Conservation (phyloP, 805 yeast genomes). For the Yarrowia divulgata region DNA sequence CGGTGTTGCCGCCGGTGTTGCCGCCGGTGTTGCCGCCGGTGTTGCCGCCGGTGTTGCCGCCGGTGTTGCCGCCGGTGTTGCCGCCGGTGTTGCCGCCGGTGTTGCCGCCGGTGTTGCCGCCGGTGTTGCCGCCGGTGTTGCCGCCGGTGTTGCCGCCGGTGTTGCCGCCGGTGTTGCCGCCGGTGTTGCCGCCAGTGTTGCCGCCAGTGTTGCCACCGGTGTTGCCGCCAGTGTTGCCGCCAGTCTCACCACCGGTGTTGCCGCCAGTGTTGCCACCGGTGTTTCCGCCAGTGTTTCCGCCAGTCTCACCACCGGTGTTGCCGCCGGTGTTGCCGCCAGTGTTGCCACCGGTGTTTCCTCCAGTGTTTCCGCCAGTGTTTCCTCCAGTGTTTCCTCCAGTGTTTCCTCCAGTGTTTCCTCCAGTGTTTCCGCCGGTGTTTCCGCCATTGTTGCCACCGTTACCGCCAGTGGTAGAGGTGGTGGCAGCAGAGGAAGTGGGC, state of each 20-base stretch:
- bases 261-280: not conserved
- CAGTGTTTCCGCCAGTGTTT: too few relatives aligned
- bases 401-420: not conserved
- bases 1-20: not conserved
- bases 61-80: conserved; percentile 1
- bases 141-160: not conserved
- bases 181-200: not conserved
- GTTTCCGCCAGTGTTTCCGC: not conserved
- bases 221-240: not conserved
- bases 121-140: not conserved
- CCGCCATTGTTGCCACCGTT: conserved; percentile 12
- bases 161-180: not conserved
- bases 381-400: not conserved
- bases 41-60: not conserved
- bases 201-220: not conserved
- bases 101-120: not conserved
- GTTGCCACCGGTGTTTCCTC: conserved; percentile 6
- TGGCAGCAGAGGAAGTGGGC: not conserved
- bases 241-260: not conserved
- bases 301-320: too few relatives aligned
- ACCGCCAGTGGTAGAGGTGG: conserved; percentile 2
- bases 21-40: conserved; percentile 11
- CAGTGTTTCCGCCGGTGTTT: not conserved
- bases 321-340: conserved; percentile 1
- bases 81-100: not conserved